Base-by-base conservation (phyloP, 352 stramenopile genomes). In the Pythium aphanidermatum region DNA sequence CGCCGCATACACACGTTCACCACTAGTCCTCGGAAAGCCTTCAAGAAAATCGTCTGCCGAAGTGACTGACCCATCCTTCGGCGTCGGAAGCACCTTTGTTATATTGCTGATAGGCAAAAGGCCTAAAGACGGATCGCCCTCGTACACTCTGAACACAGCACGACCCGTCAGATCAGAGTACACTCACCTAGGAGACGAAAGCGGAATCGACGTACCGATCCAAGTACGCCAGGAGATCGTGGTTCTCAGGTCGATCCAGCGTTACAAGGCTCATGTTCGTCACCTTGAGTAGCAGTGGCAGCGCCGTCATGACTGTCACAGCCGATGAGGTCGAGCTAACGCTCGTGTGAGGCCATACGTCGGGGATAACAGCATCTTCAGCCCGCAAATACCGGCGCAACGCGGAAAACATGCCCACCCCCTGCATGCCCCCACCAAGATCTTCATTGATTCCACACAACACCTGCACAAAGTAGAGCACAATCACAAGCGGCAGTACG, bases 391-490 rank as follows among this genome's bases (percentile, higher is more conserved):
- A 26, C 23, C 44, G 44, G 11, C 31, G 25, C 24, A n/a, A 9
- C 28, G 41, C 41, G 16, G 17, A 32, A 19, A 16, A 9, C 17
- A 41, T 23, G 8, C 21, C 23, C 4, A 24, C 48, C 8, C 37
- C 34, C 23, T 47, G 37, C 37, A 43, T 14, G 5, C 5, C 10
- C 6, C 8, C 26, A 17, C 38, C 36, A 41, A 73, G 38, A 25
- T 60, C 26, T 14, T 57, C 50, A 47, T 91, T 91, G 44, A 74
- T 70, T 11, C 65, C 26, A 52, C 79, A 91, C 28, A 86, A 42
- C 24, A 60, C 60, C 25, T 68, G 55, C 42, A 91, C 70, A 31
- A 88, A 20, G 28, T 83, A 57, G 21, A 91, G 59, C 19, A 91
- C 32, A 12, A 86, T 14, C 16, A 52, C 53, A 28, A 91, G 60